Evolutionary conservation across 2,329 filamentous ascomycete species (phyloP).

Genomic region (Chrysosporium queenslandicum): DNA sequence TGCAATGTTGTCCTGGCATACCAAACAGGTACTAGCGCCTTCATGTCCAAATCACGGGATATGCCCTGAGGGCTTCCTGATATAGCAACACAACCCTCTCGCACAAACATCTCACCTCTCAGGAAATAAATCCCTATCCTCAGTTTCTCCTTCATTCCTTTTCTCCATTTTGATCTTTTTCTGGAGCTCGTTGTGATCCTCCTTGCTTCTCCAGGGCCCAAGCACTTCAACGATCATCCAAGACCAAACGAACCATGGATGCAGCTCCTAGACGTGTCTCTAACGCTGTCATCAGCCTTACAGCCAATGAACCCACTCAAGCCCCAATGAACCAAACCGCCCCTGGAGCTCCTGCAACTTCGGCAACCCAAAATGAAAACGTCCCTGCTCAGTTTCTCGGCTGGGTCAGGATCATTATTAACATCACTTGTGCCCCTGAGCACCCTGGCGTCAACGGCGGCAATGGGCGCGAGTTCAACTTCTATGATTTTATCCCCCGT

Average conservation of each 20-base stretch:
- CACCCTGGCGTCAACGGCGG: constrained; percentile 10
- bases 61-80: constrained; percentile 1
- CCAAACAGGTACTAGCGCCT: constrained; percentile 5
- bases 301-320: background rate
- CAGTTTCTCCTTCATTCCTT: background rate
- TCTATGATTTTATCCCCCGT: constrained; percentile 6
- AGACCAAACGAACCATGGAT: background rate
- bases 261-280: background rate
- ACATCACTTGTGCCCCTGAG: constrained; percentile 7
- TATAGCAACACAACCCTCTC: constrained; percentile 4
- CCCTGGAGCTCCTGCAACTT: background rate
- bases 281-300: background rate
- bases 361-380: background rate
- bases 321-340: background rate
- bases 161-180: background rate
- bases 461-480: constrained; percentile 7
- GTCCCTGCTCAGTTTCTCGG: background rate
- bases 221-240: background rate
- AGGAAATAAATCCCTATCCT: background rate
- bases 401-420: constrained; percentile 7
- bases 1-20: background rate
- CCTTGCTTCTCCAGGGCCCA: background rate
- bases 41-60: constrained; percentile 1
- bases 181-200: background rate
- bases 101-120: background rate